Evolutionary conservation across 768 basidiomycete genomes (phyloP).

Genomic region (Amanita pseudoporphyria): DNA sequence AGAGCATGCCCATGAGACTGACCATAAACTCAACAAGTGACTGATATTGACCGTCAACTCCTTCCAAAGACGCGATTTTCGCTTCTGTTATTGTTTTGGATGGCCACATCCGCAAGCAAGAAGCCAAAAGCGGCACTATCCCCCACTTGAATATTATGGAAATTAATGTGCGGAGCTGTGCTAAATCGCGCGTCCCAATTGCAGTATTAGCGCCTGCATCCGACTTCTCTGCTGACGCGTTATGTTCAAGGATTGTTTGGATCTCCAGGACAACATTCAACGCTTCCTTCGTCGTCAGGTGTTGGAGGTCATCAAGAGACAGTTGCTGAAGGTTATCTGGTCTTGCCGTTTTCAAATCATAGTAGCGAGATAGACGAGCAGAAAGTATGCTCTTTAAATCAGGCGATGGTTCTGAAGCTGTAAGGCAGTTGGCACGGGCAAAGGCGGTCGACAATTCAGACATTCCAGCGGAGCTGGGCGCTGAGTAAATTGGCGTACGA

Average conservation of each 20-base stretch:
- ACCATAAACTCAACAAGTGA: slow-evolving; percentile 32
- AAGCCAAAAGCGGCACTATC: slow-evolving; percentile 40
- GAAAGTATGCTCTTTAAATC: slow-evolving; percentile 29
- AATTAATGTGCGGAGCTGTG: slow-evolving; percentile 50
- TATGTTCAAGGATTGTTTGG: slow-evolving; percentile 29
- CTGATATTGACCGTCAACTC: slow-evolving; percentile 30
- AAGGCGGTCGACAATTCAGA: not conserved
- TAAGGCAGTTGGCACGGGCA: not conserved
- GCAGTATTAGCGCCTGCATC: slow-evolving; percentile 17
- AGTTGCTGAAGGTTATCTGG: slow-evolving; percentile 8
- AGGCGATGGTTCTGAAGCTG: slow-evolving; percentile 8
- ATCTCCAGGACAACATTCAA: slow-evolving; percentile 38
- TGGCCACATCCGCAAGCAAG: slow-evolving; percentile 32
- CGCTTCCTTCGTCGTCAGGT: slow-evolving; percentile 46
- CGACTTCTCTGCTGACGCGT: slow-evolving; percentile 7
- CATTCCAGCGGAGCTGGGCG: not conserved
- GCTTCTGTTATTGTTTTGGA: slow-evolving; percentile 16
- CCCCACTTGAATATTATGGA: slow-evolving; percentile 71
- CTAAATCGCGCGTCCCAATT: slow-evolving; percentile 61
- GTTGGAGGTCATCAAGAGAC: slow-evolving; percentile 34
- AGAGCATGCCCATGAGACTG: slow-evolving; percentile 39
- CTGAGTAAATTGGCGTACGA: too few relatives aligned
- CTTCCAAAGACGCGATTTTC: slow-evolving; percentile 36
- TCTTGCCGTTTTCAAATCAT: slow-evolving; percentile 16
- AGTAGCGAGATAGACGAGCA: slow-evolving; percentile 30